phyloP scores from a whole-genome alignment of 2,329 filamentous ascomycete species.

The Pseudopithomyces maydicus region DNA sequence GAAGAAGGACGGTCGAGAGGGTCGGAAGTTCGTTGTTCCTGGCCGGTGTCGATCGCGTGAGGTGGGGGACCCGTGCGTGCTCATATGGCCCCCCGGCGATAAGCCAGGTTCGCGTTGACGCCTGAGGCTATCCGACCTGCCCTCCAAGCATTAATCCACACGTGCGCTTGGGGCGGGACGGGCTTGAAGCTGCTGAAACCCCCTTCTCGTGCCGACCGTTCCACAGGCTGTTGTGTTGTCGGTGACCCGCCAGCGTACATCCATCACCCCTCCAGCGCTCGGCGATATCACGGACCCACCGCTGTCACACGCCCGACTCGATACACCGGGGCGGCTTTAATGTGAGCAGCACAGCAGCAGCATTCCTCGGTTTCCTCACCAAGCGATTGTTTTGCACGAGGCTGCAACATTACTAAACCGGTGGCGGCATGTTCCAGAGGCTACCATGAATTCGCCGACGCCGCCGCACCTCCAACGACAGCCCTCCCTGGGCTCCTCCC shows the following conservation, averaged over 20 bases:
- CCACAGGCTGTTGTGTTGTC: background rate
- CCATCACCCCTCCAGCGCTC: conserved; percentile 1
- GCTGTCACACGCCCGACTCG: background rate
- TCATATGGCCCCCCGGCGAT: background rate
- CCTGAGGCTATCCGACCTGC: conserved; percentile 7
- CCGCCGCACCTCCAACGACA: conserved; percentile 9
- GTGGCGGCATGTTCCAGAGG: conserved; percentile 31
- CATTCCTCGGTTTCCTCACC: background rate
- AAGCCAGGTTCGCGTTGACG: conserved; percentile 3
- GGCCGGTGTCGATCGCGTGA: conserved; percentile 3
- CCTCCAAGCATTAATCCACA: conserved; percentile 13
- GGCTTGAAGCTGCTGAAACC: background rate
- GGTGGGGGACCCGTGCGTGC: conserved; percentile 8
- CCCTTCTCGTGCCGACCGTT: background rate
- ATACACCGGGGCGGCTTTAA: background rate
- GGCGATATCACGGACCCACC: background rate
- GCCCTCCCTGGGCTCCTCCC: conserved; percentile 10
- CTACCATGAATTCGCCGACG: conserved; percentile 27
- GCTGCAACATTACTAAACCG: conserved; percentile 1
- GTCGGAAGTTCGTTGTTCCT: conserved; percentile 4
- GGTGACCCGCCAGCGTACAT: background rate
- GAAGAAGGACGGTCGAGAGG: background rate
- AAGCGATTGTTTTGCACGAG: background rate
- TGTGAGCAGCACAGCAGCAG: background rate
- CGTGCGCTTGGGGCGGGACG: conserved; percentile 5